Conservation (phyloP, 2,329 filamentous ascomycete species). For the Tolypocladium ovalisporum region DNA sequence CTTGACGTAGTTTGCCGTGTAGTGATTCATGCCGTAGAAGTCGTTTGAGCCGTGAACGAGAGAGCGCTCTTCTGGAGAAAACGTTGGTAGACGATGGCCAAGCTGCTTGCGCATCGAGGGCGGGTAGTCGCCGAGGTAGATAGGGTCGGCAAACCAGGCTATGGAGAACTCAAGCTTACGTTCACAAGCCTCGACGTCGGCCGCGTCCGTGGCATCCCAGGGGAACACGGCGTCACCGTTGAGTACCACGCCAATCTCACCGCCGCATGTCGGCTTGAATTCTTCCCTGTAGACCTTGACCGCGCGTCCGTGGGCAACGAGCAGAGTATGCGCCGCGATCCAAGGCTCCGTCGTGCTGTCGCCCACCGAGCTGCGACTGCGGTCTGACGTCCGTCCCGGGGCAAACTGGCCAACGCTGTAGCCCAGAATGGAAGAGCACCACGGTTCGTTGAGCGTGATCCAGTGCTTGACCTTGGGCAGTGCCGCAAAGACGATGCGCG, state of each 20-base stretch:
- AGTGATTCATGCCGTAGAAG: slow-evolving; percentile 93
- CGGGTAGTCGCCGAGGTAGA: slow-evolving; percentile 67
- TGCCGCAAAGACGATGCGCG: not conserved
- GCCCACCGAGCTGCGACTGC: not conserved
- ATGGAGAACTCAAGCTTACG: not conserved
- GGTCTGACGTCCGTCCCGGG: not conserved
- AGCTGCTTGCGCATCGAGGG: slow-evolving; percentile 75
- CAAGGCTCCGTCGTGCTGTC: not conserved
- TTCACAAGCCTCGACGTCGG: not conserved
- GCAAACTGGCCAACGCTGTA: not conserved
- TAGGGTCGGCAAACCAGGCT: not conserved
- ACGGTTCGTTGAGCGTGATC: not conserved
- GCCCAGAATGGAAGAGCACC: not conserved
- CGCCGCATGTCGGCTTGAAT: not conserved
- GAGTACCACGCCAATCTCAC: not conserved
- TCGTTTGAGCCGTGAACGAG: slow-evolving; percentile 82
- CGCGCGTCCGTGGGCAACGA: not conserved
- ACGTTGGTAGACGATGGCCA: slow-evolving; percentile 63
- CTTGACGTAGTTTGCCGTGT: slow-evolving; percentile 79
- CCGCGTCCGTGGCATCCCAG: not conserved
- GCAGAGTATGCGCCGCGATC: not conserved
- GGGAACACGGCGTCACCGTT: not conserved
- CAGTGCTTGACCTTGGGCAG: not conserved
- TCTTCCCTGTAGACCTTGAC: not conserved
- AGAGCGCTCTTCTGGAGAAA: slow-evolving; percentile 59